These are phyloP conservation scores for Aspergillus fijiensis DNA, from an alignment of 2,329 filamentous ascomycete genomes.

Conservation along the genomic window DNA sequence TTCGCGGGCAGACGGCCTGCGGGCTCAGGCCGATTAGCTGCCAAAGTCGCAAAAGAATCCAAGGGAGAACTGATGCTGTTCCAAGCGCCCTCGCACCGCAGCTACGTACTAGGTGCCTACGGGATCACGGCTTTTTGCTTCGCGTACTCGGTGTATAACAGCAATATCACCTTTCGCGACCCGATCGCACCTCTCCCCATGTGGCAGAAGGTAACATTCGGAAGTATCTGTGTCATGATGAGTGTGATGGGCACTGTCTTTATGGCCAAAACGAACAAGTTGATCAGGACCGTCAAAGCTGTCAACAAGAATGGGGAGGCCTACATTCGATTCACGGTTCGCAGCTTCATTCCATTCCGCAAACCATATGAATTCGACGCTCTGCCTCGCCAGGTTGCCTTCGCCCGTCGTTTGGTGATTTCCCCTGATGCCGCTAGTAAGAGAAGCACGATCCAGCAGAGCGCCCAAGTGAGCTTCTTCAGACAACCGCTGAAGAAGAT, in stretches of 20 bases:
- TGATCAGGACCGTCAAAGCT: conserved; percentile 60
- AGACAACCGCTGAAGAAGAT: conserved; percentile 33
- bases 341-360: conserved; percentile 39
- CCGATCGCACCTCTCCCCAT: conserved; percentile 53
- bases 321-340: conserved; percentile 37
- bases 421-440: conserved; percentile 26
- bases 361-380: conserved; percentile 36
- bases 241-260: conserved; percentile 61
- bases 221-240: conserved; percentile 60
- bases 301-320: conserved; percentile 39
- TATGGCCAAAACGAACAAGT: conserved; percentile 55
- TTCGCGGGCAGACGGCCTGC: conserved; percentile 32
- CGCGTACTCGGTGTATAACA: conserved; percentile 52
- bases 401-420: conserved; percentile 35
- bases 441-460: conserved; percentile 12
- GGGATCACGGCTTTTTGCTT: conserved; percentile 56
- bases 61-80: conserved; percentile 59
- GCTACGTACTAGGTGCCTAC: conserved; percentile 63
- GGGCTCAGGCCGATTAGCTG: conserved; percentile 52
- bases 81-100: conserved; percentile 62
- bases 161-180: conserved; percentile 51
- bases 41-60: conserved; percentile 53
- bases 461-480: conserved; percentile 30
- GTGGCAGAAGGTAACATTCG: conserved; percentile 61
- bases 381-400: conserved; percentile 35